Evolutionary conservation across 352 stramenopile species (phyloP).

Genomic region (Pythium coloratum): DNA sequence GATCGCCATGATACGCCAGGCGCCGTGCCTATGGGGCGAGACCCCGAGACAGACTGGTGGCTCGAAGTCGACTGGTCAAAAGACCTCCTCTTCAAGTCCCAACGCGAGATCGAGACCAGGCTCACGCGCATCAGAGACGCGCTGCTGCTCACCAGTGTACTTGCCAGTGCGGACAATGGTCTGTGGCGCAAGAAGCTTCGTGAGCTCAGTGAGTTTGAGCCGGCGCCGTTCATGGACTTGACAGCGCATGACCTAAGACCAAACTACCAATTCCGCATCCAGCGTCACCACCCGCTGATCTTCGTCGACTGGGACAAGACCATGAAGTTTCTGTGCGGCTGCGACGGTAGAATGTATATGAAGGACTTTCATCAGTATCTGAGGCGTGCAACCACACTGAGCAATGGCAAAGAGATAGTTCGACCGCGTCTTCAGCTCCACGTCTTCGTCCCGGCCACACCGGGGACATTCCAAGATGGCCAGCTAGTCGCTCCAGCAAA

Average conservation of each 20-base stretch:
- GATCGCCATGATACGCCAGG: constrained; percentile 2
- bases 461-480: not conserved
- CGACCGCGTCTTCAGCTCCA: not conserved
- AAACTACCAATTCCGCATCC: not conserved
- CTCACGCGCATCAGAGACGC: constrained; percentile 1
- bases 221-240: constrained; percentile 15
- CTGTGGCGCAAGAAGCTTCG: constrained; percentile 3
- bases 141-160: constrained; percentile 4
- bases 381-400: not conserved
- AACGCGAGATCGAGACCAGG: not conserved
- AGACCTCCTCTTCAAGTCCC: not conserved
- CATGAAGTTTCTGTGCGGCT: not conserved
- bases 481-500: not conserved
- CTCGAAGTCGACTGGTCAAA: not conserved
- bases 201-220: constrained; percentile 5
- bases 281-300: not conserved
- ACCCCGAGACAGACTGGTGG: constrained; percentile 15
- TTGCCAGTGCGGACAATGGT: constrained; percentile 7
- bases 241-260: not conserved
- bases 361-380: not conserved
- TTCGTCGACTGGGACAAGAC: not conserved
- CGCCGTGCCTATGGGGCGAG: not conserved
- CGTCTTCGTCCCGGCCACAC: not conserved
- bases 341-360: not conserved
- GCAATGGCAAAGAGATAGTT: not conserved